Evolutionary conservation across 345 rosid species (phyloP).

Genomic region (Angophora floribunda): DNA sequence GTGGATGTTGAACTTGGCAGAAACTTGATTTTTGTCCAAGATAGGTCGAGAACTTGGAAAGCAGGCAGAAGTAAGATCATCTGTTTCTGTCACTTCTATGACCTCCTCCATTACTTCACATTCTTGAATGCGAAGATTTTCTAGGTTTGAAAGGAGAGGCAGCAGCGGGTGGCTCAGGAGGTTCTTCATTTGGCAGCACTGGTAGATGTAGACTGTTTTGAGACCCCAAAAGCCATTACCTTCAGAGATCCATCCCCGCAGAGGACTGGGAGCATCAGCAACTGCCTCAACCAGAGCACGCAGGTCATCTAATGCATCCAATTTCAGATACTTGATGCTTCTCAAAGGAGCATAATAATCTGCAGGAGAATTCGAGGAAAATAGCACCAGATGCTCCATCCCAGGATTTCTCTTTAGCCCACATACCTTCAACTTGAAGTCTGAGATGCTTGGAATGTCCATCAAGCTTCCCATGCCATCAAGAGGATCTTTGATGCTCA

Average conservation of each 20-base stretch:
- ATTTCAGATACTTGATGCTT: neutral
- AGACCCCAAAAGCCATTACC: neutral
- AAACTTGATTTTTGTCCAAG: no score
- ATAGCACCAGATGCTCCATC: neutral
- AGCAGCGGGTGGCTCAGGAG: neutral
- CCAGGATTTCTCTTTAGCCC: neutral
- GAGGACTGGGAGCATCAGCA: neutral
- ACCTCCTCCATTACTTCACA: neutral
- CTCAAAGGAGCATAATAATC: neutral
- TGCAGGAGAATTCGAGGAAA: neutral
- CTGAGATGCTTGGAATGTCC: neutral
- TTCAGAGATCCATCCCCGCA: neutral
- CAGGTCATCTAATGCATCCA: neutral
- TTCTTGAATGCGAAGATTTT: neutral
- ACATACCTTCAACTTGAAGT: neutral
- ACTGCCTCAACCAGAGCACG: neutral
- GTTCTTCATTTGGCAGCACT: neutral
- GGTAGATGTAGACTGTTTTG: neutral
- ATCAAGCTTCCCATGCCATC: neutral
- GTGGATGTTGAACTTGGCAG: constrained; percentile 3
- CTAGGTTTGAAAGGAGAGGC: neutral
- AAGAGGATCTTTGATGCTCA: neutral
- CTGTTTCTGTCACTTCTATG: neutral
- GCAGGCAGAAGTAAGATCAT: neutral
- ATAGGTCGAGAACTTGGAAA: no score